Conservation (phyloP, 228 moss, liverwort and hornwort genomes). For the Sphagnum fallax region DNA sequence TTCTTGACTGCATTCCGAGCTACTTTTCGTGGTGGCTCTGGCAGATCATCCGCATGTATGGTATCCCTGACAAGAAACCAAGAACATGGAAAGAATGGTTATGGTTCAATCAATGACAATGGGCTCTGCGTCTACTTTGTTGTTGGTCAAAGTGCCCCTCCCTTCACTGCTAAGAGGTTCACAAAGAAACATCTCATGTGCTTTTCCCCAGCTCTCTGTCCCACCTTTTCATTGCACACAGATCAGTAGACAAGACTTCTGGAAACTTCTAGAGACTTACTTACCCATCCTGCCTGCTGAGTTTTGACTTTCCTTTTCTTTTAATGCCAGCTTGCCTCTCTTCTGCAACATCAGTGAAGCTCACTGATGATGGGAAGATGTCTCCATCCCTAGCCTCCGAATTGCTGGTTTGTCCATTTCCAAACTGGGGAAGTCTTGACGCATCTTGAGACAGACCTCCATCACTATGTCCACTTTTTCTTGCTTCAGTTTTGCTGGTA, state of each 20-base stretch:
- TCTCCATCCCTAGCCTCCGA: slow-evolving; percentile 9
- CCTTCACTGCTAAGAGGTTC: slow-evolving; percentile 7
- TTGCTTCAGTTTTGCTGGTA: slow-evolving; percentile 21
- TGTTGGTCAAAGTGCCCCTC: background rate
- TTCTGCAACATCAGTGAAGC: slow-evolving; percentile 32
- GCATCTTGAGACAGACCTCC: slow-evolving; percentile 7
- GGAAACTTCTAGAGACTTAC: background rate
- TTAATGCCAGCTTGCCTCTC: slow-evolving; percentile 15
- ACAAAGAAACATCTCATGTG: slow-evolving; percentile 13
- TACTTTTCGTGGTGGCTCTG: slow-evolving; percentile 81
- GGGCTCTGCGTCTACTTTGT: background rate
- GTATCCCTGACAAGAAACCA: slow-evolving; percentile 29
- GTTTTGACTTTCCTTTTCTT: slow-evolving; percentile 43
- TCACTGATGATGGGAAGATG: slow-evolving; percentile 22
- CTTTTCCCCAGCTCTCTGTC: no score
- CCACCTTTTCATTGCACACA: background rate
- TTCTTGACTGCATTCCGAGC: slow-evolving; percentile 40
- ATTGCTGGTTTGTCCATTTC: slow-evolving; percentile 13
- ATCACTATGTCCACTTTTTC: slow-evolving; percentile 14
- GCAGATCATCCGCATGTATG: slow-evolving; percentile 68
- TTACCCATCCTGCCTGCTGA: slow-evolving; percentile 52
- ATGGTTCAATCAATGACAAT: background rate
- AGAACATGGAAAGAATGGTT: background rate
- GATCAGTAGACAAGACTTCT: no score
- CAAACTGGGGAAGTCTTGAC: slow-evolving; percentile 15